Evolutionary conservation across 2,329 filamentous ascomycete species (phyloP), one percentile per base, ranked within the genome.

Genomic region (Colletotrichum noveboracense): DNA sequence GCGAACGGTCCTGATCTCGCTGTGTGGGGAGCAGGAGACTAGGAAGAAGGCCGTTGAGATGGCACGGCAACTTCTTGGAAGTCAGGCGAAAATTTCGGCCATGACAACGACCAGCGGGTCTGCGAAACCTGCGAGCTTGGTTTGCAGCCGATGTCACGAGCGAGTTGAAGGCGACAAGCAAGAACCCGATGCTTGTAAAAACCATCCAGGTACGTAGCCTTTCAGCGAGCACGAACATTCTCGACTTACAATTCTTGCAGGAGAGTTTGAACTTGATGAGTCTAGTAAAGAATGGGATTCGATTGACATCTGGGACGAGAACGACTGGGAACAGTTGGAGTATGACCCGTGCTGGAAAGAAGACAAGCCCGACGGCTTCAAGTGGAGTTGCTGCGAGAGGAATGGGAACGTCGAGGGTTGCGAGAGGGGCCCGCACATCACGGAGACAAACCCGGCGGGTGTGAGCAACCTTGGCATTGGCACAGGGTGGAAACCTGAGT

Each of bases 381-480:
- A 28, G n/a, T 72, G 70, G 70, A 72, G 64, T 55, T 61, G 70
- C n/a, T 72, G 64, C 62, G n/a, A 52, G 10, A 48, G 48, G 24
- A 65, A 48, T 2, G 70, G 70, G n/a, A 30, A 34, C 5, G 64
- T 72, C 5, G 28, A 32, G 30, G 52, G 70, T 21, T 68, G 70
- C 32, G 12, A 26, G 26, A 48, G 28, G 30, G 52, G 26, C 13
- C 21, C 26, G 30, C 70, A 68, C 34, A 26, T 36, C 5, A 10
- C 8, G 32, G 28, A 34, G 58, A 34, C 26, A 2, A 13, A 14
- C 18, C 9, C 18, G 28, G 26, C 3, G 24, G 12, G 9, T n/a
- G 26, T 13, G 26, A 61, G 28, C 18, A n/a, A 61, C 7, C 18
- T 16, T 30, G 24, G 5, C 10, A 28, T 16, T 30, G 16, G 24